Evolutionary conservation across 202 grass and related monocot species (phyloP).

Genomic region (Carex arenaria): DNA sequence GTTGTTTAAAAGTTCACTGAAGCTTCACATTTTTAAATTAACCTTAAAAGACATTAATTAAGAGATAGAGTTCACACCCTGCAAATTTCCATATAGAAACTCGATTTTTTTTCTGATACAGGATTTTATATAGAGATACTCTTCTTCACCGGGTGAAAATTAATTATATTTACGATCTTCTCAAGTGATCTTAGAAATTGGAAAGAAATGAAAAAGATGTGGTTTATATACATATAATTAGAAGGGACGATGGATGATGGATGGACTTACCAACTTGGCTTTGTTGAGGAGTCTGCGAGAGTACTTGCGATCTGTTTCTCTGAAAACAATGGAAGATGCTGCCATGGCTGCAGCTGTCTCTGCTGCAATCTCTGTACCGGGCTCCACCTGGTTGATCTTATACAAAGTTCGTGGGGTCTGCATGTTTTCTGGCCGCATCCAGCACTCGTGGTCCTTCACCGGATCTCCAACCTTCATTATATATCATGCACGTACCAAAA

Average conservation of each 20-base stretch:
- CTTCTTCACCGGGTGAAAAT: not conserved
- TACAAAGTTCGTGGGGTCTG: slow-evolving; percentile 70
- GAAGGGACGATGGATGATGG: not conserved
- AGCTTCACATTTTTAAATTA: not conserved
- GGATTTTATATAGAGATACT: not conserved
- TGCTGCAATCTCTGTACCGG: slow-evolving; percentile 87
- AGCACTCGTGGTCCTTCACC: slow-evolving; percentile 72
- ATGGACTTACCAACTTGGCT: slow-evolving; percentile 63
- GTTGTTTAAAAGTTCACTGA: not conserved
- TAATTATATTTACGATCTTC: not conserved
- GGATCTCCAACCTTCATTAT: slow-evolving; percentile 71
- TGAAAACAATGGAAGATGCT: slow-evolving; percentile 68
- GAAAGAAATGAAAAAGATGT: not conserved
- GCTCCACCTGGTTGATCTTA: slow-evolving; percentile 59
- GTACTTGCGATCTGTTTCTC: slow-evolving; percentile 35
- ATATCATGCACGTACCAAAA: not conserved
- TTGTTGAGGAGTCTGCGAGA: slow-evolving; percentile 72
- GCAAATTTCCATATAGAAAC: not conserved
- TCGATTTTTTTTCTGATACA: not conserved
- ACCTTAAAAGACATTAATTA: not conserved
- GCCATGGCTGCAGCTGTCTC: slow-evolving; percentile 89
- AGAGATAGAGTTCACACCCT: not conserved
- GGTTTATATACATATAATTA: not conserved
- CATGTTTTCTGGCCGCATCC: slow-evolving; percentile 96
- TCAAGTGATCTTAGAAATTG: not conserved